Base-by-base conservation (phyloP, 345 rosid species). In the Aquilaria malaccensis region DNA sequence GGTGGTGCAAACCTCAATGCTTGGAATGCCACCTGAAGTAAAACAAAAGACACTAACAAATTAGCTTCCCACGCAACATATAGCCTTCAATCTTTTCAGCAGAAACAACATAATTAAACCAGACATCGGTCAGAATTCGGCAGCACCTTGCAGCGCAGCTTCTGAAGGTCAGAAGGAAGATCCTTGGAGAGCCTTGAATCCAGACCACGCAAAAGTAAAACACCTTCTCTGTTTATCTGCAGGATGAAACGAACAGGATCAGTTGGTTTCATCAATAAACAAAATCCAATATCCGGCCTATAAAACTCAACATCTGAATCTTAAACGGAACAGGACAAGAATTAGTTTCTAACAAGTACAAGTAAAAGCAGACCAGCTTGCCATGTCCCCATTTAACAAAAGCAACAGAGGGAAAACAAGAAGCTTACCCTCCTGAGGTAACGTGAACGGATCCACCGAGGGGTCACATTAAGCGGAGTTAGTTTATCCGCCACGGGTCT, bases 161-260 rank as follows among this genome's bases (percentile, higher is more conserved):
- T 91, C 79, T 88, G 99, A 70, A 91, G 93, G 81, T 94, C 97
- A 30, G 91, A 73, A 31, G 96, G 93, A 65, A 94, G 85, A 71
- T 94, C 95, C 70, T 86, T 88, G 53, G 99, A 88, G 37, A 95
- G 86, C 80, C 96, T 82, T 13, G 99, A 95, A 77, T 95, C 99
- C 47, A 95, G 60, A 67, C 99, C 89, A 30, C 93, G 83, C 67
- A 91, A 69, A 54, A 95, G 96, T 75, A 95, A 58, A 64, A 95
- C 95, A 10, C 99, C 96, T 15, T 91, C 96, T 64, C 82, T 79
- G 13, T 80, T 91, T 33, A 91, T 83, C 96, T 94, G 84, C 84
- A 6, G 71, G 63, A 61, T 45, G 55, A 67, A 67, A 7, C 67
- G 43, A 65, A 22, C 14, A 10, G 30, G 47, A 56, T 55, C 29